phyloP scores from a whole-genome alignment of 352 stramenopile genomes.

The Globisporangium irregulare region DNA sequence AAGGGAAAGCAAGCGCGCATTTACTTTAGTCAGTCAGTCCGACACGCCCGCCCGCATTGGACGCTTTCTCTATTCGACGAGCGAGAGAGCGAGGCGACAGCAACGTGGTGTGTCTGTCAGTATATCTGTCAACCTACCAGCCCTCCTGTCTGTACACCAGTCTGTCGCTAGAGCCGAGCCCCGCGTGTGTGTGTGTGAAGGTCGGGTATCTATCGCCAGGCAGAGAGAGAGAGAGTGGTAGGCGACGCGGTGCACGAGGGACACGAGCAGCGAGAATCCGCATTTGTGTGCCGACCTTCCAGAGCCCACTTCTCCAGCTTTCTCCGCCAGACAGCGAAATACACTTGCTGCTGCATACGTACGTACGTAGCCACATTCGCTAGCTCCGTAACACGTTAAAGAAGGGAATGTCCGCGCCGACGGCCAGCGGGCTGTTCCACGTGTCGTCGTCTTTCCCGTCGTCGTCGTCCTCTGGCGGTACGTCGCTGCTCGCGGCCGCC shows the following conservation, averaged over 20 bases:
- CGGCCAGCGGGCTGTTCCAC: slow-evolving; percentile 28
- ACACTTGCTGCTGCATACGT: background rate
- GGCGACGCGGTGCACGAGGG: background rate
- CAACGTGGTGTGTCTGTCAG: background rate
- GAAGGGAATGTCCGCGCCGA: slow-evolving; percentile 12
- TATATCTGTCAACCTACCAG: background rate
- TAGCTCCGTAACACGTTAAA: background rate
- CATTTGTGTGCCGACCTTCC: background rate
- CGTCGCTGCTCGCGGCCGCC: slow-evolving; percentile 28
- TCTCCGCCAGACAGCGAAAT: too few relatives aligned
- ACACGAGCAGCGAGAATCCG: background rate
- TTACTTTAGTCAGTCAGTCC: background rate
- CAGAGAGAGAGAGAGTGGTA: background rate
- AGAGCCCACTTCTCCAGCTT: background rate
- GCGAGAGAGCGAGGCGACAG: background rate
- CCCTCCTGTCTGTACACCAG: background rate
- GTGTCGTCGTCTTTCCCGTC: slow-evolving; percentile 20
- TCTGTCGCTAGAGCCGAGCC: background rate
- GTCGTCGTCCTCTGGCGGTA: slow-evolving; percentile 19
- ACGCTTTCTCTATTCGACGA: background rate
- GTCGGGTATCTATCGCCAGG: background rate
- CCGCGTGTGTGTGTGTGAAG: background rate
- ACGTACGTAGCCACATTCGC: background rate
- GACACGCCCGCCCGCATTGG: background rate
- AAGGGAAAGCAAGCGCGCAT: background rate